Percentiles rank a stretch among this genome's conserved stretches.
These are phyloP conservation scores for Grosmannia penicillata DNA, from an alignment of 2,329 filamentous ascomycete species.

Conservation along the genomic window DNA sequence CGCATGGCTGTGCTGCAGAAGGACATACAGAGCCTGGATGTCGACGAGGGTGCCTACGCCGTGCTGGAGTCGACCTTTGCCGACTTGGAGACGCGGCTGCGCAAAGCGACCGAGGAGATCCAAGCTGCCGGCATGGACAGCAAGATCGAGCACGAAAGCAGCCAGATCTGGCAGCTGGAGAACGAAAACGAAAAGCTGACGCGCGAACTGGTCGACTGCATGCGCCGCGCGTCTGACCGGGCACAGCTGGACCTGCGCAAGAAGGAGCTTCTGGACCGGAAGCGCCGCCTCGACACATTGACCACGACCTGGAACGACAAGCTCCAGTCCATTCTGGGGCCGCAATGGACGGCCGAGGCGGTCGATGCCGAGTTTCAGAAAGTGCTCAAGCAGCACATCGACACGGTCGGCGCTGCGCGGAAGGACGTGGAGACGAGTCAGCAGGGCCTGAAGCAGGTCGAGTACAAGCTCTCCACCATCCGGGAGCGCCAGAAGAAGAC, in stretches of 20 bases:
- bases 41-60: constrained; percentile 76
- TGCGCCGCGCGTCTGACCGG: constrained; percentile 63
- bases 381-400: constrained; percentile 40
- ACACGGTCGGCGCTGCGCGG: constrained; percentile 48
- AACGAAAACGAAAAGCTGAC: constrained; percentile 57
- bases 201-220: constrained; percentile 71
- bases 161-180: constrained; percentile 54
- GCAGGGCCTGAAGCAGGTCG: constrained; percentile 61
- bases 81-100: constrained; percentile 50
- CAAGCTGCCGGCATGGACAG: constrained; percentile 53
- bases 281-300: constrained; percentile 64
- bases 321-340: constrained; percentile 48
- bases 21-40: constrained; percentile 55
- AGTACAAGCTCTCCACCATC: constrained; percentile 53
- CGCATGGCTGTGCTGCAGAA: constrained; percentile 51
- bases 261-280: constrained; percentile 61
- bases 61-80: constrained; percentile 59
- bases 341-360: constrained; percentile 52
- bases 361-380: constrained; percentile 59
- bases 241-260: constrained; percentile 73
- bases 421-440: constrained; percentile 54
- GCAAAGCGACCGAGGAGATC: constrained; percentile 46
- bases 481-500: constrained; percentile 52
- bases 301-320: constrained; percentile 58
- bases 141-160: constrained; percentile 51